phyloP scores from a whole-genome alignment of 169 alveolate genomes.

The Plasmodium sp. region DNA sequence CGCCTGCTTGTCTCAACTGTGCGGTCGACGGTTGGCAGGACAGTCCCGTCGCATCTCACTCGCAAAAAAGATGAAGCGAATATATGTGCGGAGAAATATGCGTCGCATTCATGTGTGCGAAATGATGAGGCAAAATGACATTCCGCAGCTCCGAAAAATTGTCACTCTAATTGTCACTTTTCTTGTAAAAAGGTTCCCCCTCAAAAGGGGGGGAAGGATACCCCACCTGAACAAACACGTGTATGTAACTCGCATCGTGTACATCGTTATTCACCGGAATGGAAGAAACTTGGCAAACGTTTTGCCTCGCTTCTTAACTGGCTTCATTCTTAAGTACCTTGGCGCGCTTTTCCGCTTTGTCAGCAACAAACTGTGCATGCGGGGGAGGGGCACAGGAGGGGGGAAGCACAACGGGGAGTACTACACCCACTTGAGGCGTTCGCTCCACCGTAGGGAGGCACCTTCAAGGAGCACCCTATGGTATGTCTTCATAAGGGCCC shows the following conservation, averaged over 20 bases:
- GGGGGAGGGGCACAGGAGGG: not conserved
- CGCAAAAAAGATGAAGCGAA: not conserved
- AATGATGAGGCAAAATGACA: constrained; percentile 1
- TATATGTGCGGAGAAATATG: not conserved
- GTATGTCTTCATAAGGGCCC: constrained; percentile 5
- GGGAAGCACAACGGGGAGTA: not conserved
- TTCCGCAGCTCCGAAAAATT: not conserved
- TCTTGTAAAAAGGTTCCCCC: not conserved
- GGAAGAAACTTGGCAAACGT: not conserved
- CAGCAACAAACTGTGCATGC: not conserved
- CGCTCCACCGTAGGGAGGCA: not conserved
- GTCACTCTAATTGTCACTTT: constrained; percentile 3
- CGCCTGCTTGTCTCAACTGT: not conserved
- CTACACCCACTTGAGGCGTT: not conserved
- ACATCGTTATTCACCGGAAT: constrained; percentile 6
- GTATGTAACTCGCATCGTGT: constrained; percentile 3
- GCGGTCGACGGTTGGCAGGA: not conserved
- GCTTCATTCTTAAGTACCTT: not conserved
- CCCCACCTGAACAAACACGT: not conserved
- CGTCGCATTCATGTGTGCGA: not conserved
- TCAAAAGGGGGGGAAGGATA: not conserved
- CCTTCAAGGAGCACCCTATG: not conserved
- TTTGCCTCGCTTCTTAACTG: not conserved
- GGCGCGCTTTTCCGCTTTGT: not conserved
- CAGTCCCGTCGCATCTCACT: not conserved